These are phyloP conservation scores for Beauveria sp. DNA, from an alignment of 2,329 filamentous ascomycete species.

Conservation along the genomic window DNA sequence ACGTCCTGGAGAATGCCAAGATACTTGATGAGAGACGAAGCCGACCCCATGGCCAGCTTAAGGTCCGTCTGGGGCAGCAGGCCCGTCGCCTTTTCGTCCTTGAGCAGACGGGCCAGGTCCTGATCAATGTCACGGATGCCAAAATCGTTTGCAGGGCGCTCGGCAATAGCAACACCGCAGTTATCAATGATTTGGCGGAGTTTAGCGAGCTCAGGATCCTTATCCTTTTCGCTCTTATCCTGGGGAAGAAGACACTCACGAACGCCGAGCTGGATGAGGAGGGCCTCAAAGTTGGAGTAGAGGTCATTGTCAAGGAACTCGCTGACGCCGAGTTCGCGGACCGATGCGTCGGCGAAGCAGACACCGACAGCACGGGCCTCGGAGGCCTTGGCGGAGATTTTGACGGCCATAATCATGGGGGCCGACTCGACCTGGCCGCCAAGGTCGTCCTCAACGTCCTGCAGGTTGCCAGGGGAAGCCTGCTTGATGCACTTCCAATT, in stretches of 20 bases:
- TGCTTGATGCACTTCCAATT: conserved; percentile 90
- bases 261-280: conserved; percentile 92
- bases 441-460: conserved; percentile 94
- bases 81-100: conserved; percentile 72
- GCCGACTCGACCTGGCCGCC: conserved; percentile 80
- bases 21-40: conserved; percentile 90
- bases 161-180: conserved; percentile 83
- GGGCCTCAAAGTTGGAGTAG: conserved; percentile 94
- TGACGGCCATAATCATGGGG: conserved; percentile 91
- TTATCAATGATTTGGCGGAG: conserved; percentile 83
- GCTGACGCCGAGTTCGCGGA: conserved; percentile 89
- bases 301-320: conserved; percentile 99
- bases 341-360: conserved; percentile 95
- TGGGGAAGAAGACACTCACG: conserved; percentile 85
- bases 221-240: conserved; percentile 72
- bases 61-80: conserved; percentile 83
- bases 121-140: conserved; percentile 90
- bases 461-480: conserved; percentile 90
- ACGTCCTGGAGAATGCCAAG: conserved; percentile 82
- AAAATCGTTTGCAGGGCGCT: conserved; percentile 71
- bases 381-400: conserved; percentile 77
- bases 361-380: conserved; percentile 86
- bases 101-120: conserved; percentile 77
- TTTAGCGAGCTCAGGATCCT: conserved; percentile 83
- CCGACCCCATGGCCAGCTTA: conserved; percentile 93